A percentile compares a stretch with the other conserved stretches of the same genome.
Conservation (phyloP, 2,329 filamentous ascomycete genomes). For the Penicillium psychrosexuale region DNA sequence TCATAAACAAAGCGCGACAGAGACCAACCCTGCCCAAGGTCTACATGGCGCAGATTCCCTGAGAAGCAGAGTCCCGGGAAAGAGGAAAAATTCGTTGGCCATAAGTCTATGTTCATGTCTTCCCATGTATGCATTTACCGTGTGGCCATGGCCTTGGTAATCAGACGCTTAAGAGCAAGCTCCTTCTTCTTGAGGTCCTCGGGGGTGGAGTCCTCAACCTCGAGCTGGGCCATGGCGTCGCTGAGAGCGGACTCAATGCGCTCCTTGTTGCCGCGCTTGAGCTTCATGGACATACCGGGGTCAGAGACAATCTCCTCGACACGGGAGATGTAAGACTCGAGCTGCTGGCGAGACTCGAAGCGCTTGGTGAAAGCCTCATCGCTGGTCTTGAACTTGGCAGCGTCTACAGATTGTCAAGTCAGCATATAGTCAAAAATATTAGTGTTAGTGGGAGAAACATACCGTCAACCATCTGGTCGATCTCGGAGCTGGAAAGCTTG, state of each 20-base stretch:
- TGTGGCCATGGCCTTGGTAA: slow-evolving; percentile 97
- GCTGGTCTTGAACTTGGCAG: slow-evolving; percentile 97
- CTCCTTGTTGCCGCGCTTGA: slow-evolving; percentile 99
- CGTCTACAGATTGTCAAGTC: slow-evolving; percentile 53
- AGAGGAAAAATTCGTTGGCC: slow-evolving; percentile 19
- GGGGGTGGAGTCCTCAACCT: slow-evolving; percentile 84
- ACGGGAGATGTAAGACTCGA: slow-evolving; percentile 97
- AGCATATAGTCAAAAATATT: neutral
- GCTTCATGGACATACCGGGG: slow-evolving; percentile 90
- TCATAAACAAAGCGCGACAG: slow-evolving; percentile 26
- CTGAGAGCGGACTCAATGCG: slow-evolving; percentile 97
- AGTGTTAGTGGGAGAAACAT: slow-evolving; percentile 31
- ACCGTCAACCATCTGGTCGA: slow-evolving; percentile 95
- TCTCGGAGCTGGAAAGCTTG: slow-evolving; percentile 91
- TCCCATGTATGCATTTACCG: slow-evolving; percentile 57
- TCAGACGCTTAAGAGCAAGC: slow-evolving; percentile 91
- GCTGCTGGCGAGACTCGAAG: slow-evolving; percentile 98
- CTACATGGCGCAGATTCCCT: slow-evolving; percentile 22
- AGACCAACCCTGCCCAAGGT: slow-evolving; percentile 23
- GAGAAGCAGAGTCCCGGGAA: slow-evolving; percentile 11
- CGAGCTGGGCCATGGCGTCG: slow-evolving; percentile 95
- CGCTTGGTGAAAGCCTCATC: slow-evolving; percentile 99
- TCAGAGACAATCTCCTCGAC: slow-evolving; percentile 99
- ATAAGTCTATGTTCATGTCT: slow-evolving; percentile 27
- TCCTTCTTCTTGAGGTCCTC: slow-evolving; percentile 99